Evolutionary conservation across 176 grass and related monocot genomes (phyloP).

Genomic region (Zea luxurians): DNA sequence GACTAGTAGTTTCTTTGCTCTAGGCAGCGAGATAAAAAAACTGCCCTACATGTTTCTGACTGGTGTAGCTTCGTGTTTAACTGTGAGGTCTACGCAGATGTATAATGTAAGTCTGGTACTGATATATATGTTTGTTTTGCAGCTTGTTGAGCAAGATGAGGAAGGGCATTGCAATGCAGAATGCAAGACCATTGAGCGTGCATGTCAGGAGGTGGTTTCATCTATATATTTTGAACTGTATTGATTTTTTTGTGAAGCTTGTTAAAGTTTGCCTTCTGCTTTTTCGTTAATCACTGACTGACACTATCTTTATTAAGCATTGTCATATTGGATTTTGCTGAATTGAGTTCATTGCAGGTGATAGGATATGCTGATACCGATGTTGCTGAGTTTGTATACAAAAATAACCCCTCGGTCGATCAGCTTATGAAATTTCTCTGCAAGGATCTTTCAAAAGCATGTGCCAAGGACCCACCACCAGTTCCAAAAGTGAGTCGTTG

Average conservation of each 20-base stretch:
- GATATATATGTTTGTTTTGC: constrained; percentile 26
- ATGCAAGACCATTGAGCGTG: constrained; percentile 91
- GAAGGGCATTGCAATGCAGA: constrained; percentile 90
- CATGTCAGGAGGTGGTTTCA: constrained; percentile 80
- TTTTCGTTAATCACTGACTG: neutral
- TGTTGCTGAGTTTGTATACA: constrained; percentile 93
- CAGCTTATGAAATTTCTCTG: constrained; percentile 77
- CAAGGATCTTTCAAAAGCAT: constrained; percentile 87
- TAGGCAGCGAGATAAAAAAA: neutral
- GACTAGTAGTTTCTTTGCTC: neutral
- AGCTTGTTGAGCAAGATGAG: constrained; percentile 92
- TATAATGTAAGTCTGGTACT: neutral
- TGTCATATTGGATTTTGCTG: neutral
- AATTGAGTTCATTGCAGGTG: constrained; percentile 51
- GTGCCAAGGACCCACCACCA: constrained; percentile 55
- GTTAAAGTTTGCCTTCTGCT: neutral
- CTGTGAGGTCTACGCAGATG: neutral
- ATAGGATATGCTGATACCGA: constrained; percentile 93
- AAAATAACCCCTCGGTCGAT: constrained; percentile 63
- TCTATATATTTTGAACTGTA: neutral
- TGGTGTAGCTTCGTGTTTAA: neutral
- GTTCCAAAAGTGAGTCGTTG: constrained; percentile 67
- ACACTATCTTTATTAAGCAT: neutral
- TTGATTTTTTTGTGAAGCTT: too few species aligned
- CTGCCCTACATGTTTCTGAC: neutral